These are phyloP conservation scores for Clonostachys chloroleuca DNA, from an alignment of 2,329 filamentous ascomycete species.

Conservation along the genomic window DNA sequence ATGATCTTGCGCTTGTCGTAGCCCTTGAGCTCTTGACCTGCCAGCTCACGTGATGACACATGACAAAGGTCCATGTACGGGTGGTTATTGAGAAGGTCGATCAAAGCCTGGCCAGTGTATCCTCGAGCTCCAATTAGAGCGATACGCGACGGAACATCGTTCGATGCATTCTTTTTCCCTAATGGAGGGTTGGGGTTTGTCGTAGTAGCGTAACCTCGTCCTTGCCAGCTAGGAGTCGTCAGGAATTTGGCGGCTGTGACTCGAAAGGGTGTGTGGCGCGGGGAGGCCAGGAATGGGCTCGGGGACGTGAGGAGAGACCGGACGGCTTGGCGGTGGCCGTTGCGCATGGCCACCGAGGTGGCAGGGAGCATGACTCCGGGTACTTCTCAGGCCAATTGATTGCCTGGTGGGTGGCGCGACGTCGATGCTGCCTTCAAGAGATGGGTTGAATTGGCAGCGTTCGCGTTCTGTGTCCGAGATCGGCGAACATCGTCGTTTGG, in stretches of 20 bases:
- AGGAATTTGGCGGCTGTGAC: too few species aligned
- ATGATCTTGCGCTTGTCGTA: slow-evolving; percentile 89
- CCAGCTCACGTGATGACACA: slow-evolving; percentile 90
- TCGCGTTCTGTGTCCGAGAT: too few species aligned
- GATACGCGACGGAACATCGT: slow-evolving; percentile 71
- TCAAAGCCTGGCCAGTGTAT: slow-evolving; percentile 89
- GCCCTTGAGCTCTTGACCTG: slow-evolving; percentile 79
- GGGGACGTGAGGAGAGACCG: too few species aligned
- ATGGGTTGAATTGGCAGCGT: too few species aligned
- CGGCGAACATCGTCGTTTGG: too few species aligned
- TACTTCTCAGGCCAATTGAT: slow-evolving; percentile 11
- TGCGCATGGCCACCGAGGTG: slow-evolving; percentile 33
- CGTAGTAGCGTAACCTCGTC: slow-evolving; percentile 12
- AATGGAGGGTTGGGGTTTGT: slow-evolving; percentile 76
- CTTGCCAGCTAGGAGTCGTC: not conserved
- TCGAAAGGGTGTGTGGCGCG: too few species aligned
- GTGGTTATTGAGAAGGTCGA: slow-evolving; percentile 82
- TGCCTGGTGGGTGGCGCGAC: not conserved
- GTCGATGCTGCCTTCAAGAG: too few species aligned
- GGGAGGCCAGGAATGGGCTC: too few species aligned
- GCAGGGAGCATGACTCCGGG: slow-evolving; percentile 34
- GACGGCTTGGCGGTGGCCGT: slow-evolving; percentile 31
- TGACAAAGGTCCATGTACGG: slow-evolving; percentile 86
- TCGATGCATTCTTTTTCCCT: slow-evolving; percentile 83
- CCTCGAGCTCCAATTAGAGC: slow-evolving; percentile 89